A percentile compares a stretch with the other conserved stretches of the same genome.
Evolutionary conservation across 768 basidiomycete species (phyloP).

Genomic region (Cystobasidiopsis lactophilus): DNA sequence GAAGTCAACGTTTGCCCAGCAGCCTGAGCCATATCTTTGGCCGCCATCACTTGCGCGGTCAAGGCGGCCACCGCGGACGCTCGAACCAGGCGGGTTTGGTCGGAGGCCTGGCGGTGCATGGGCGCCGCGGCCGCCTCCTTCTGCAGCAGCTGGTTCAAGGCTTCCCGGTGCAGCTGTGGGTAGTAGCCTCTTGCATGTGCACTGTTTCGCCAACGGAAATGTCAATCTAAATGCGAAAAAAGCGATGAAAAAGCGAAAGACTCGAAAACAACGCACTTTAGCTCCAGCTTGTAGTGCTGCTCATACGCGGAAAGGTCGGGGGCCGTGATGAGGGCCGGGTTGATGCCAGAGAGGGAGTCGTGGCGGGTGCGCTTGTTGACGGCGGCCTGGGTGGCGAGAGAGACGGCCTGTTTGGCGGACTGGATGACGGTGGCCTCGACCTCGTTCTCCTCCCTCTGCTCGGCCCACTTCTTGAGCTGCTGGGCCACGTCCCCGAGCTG

Average conservation of each 20-base stretch:
- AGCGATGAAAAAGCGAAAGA: no score
- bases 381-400: slow-evolving; percentile 10
- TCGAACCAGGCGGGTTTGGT: slow-evolving; percentile 4
- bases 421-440: slow-evolving; percentile 12
- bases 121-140: not conserved
- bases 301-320: slow-evolving; percentile 12
- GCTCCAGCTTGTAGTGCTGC: slow-evolving; percentile 12
- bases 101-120: not conserved
- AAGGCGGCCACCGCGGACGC: slow-evolving; percentile 15
- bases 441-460: slow-evolving; percentile 9
- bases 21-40: slow-evolving; percentile 10
- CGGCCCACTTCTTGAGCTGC: slow-evolving; percentile 14
- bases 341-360: not conserved
- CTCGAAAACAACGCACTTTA: not conserved
- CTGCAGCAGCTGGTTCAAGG: slow-evolving; percentile 7
- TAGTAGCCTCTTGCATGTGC: slow-evolving; percentile 16
- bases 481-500: slow-evolving; percentile 7
- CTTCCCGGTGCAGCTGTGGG: slow-evolving; percentile 15
- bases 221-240: no score
- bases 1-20: slow-evolving; percentile 5
- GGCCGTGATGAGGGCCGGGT: no score
- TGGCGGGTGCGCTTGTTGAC: not conserved
- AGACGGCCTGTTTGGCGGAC: slow-evolving; percentile 8
- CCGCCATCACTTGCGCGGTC: slow-evolving; percentile 16
- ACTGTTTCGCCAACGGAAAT: no score